phyloP scores from a whole-genome alignment of 169 alveolate genomes.

The Cyclospora cayetanensis region DNA sequence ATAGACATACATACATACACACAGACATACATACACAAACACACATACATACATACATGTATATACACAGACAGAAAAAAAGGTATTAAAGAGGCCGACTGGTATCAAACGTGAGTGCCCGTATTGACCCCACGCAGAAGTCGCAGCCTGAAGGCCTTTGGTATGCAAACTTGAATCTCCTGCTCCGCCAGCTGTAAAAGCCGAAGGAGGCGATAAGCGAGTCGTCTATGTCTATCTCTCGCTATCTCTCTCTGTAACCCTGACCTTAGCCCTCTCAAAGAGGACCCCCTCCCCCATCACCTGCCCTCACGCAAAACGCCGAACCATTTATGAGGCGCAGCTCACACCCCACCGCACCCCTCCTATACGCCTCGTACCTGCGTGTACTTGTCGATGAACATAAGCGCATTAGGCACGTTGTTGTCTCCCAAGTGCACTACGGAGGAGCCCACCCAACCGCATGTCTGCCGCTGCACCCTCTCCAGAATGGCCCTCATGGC shows the following conservation, averaged over 20 bases:
- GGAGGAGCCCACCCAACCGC: slow-evolving; percentile 94
- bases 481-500: slow-evolving; percentile 81
- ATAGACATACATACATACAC: no score
- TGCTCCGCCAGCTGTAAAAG: no score
- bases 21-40: no score
- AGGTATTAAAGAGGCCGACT: no score
- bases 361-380: neutral
- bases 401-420: slow-evolving; percentile 93
- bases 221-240: no score
- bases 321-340: neutral
- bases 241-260: no score
- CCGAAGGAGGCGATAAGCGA: no score
- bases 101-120: no score
- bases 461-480: slow-evolving; percentile 84
- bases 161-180: no score
- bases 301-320: neutral
- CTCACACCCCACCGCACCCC: neutral
- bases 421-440: slow-evolving; percentile 93
- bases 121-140: no score
- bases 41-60: slow-evolving; percentile 46
- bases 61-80: neutral
- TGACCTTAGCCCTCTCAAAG: no score
- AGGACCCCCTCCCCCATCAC: neutral
- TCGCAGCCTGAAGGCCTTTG: no score
- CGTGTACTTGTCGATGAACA: slow-evolving; percentile 92